phyloP scores from a whole-genome alignment of 1,284 basidiomycete genomes.

The Tilletia walkeri region DNA sequence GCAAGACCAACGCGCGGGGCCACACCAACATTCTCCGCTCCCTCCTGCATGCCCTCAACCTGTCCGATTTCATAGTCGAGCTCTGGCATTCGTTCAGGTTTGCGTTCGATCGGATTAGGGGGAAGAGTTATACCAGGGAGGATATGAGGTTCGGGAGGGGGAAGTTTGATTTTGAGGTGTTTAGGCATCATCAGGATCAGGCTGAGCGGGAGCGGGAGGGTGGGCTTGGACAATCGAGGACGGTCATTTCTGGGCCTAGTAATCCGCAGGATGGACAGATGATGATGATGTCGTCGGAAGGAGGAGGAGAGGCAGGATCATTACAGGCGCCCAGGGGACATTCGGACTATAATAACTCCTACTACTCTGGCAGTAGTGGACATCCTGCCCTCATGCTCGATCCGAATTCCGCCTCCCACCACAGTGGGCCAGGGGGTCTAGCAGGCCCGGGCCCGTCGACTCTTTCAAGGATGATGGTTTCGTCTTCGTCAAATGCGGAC shows the following conservation, averaged over 20 bases:
- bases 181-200: neutral
- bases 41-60: slow-evolving; percentile 27
- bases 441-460: no score
- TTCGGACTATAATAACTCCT: no score
- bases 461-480: no score
- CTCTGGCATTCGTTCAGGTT: slow-evolving; percentile 29
- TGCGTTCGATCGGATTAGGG: slow-evolving; percentile 27
- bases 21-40: slow-evolving; percentile 22
- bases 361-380: no score
- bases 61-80: slow-evolving; percentile 27
- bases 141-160: slow-evolving; percentile 25
- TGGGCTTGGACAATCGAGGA: neutral
- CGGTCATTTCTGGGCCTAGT: neutral
- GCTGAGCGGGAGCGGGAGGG: neutral
- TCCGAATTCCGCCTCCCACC: no score
- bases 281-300: no score
- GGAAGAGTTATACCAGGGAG: slow-evolving; percentile 29
- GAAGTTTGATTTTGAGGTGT: slow-evolving; percentile 21
- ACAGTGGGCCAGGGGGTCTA: no score
- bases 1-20: slow-evolving; percentile 20
- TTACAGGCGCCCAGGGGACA: no score
- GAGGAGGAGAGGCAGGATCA: no score
- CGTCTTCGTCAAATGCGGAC: no score
- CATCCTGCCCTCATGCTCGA: no score
- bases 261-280: no score